These are phyloP conservation scores for Effrenium voratum DNA, from an alignment of 73 alveolate genomes.

Conservation along the genomic window DNA sequence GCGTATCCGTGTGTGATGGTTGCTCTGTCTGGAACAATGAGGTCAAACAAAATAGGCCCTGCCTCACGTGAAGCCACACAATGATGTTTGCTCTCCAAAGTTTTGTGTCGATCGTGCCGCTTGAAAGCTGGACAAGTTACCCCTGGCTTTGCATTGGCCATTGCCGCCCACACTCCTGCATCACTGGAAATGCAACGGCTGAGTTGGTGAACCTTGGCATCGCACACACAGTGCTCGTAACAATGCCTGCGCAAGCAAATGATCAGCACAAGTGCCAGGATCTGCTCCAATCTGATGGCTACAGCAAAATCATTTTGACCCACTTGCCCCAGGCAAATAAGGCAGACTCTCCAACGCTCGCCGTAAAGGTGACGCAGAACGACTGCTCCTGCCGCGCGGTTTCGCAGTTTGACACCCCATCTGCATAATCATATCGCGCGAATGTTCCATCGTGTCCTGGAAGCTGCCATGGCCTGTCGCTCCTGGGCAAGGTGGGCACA, in stretches of 20 bases:
- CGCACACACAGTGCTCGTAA: not conserved
- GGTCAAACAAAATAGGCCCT: too few relatives aligned
- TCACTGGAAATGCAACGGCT: constrained; percentile 38
- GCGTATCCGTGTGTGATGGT: too few relatives aligned
- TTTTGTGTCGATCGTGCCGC: too few relatives aligned
- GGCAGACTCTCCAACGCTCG: constrained; percentile 91
- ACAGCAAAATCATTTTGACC: too few relatives aligned
- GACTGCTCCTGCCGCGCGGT: constrained; percentile 43
- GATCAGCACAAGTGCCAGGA: not conserved
- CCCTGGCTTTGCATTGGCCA: too few relatives aligned
- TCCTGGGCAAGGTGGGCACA: too few relatives aligned
- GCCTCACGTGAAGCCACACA: too few relatives aligned
- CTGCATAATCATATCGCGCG: too few relatives aligned
- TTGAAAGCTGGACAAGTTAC: too few relatives aligned
- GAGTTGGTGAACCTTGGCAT: constrained; percentile 61
- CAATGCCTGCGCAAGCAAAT: not conserved
- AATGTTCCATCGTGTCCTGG: constrained; percentile 3
- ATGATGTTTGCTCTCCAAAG: too few relatives aligned
- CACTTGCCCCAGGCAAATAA: too few relatives aligned
- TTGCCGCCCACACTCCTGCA: constrained; percentile 6
- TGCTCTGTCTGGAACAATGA: too few relatives aligned
- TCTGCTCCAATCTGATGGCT: not conserved
- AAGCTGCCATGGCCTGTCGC: constrained; percentile 28
- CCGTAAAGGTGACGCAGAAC: constrained; percentile 64
- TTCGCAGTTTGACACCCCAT: not conserved